Conservation (phyloP, 2,329 filamentous ascomycete genomes). For the Colletotrichum orchidophilum region DNA sequence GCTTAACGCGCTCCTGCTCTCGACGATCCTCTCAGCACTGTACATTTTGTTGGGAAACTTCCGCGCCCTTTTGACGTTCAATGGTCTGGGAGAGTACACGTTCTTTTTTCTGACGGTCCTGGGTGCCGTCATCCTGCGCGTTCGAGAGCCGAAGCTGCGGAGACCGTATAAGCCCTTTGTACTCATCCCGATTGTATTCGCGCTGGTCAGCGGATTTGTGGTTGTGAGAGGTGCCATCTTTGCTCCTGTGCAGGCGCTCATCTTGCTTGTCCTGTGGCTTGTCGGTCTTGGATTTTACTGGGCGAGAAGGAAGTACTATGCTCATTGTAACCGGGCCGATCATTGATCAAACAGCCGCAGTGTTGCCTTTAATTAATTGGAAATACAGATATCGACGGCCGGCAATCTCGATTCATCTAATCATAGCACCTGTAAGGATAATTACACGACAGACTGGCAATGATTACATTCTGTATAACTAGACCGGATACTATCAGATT, state of each 20-base stretch:
- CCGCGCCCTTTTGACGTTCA: conserved; percentile 68
- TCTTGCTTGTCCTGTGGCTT: conserved; percentile 61
- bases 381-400: too few relatives aligned
- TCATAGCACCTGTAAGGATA: not conserved
- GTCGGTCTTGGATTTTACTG: conserved; percentile 57
- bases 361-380: too few relatives aligned
- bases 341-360: not conserved
- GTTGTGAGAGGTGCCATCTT: conserved; percentile 68
- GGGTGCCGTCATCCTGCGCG: conserved; percentile 65
- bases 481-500: not conserved
- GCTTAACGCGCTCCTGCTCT: conserved; percentile 62
- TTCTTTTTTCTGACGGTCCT: conserved; percentile 73
- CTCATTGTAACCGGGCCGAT: not conserved
- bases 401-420: not conserved
- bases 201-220: conserved; percentile 67
- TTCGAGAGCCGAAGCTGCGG: conserved; percentile 61
- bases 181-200: conserved; percentile 61
- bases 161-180: conserved; percentile 66
- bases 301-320: conserved; percentile 19
- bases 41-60: conserved; percentile 71
- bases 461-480: not conserved
- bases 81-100: conserved; percentile 67
- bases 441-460: too few relatives aligned
- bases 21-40: conserved; percentile 57
- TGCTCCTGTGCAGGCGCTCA: conserved; percentile 61